Evolutionary conservation across 805 yeast species (phyloP).

Genomic region (Saturnispora dispora): DNA sequence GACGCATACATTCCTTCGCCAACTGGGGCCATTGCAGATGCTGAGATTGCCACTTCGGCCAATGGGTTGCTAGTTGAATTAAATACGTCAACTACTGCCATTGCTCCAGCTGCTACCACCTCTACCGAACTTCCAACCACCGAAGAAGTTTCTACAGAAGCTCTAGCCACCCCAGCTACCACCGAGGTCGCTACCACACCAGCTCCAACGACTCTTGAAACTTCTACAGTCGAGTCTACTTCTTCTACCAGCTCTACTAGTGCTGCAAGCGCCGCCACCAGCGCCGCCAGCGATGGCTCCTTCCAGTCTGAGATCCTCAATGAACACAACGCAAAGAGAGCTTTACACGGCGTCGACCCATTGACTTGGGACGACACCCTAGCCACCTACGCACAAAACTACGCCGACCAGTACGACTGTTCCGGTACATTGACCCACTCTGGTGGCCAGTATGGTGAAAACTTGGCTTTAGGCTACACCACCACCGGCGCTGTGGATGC

Average conservation of each 20-base stretch:
- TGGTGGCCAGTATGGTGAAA: slow-evolving; percentile 63
- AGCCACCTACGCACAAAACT: slow-evolving; percentile 47
- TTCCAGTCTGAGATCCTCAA: slow-evolving; percentile 34
- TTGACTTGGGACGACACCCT: slow-evolving; percentile 50
- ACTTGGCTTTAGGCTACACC: slow-evolving; percentile 61
- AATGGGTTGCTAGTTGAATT: slow-evolving; percentile 4
- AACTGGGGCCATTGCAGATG: neutral
- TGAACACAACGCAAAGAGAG: slow-evolving; percentile 56
- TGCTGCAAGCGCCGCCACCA: slow-evolving; percentile 11
- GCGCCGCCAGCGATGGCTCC: slow-evolving; percentile 16
- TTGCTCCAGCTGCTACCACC: slow-evolving; percentile 6
- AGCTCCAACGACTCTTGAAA: slow-evolving; percentile 13
- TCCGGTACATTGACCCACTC: slow-evolving; percentile 58
- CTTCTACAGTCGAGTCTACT: slow-evolving; percentile 16
- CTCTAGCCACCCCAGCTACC: slow-evolving; percentile 11
- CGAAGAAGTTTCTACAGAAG: slow-evolving; percentile 9
- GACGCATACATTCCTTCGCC: slow-evolving; percentile 13
- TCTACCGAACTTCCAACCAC: slow-evolving; percentile 9
- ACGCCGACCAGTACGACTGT: slow-evolving; percentile 48
- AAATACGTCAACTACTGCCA: too few relatives aligned
- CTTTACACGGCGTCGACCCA: slow-evolving; percentile 40
- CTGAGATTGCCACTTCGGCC: slow-evolving; percentile 3
- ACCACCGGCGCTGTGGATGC: slow-evolving; percentile 47
- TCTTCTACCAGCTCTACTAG: slow-evolving; percentile 15
- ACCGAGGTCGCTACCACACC: slow-evolving; percentile 13